These are phyloP conservation scores for Neurospora pannonica DNA, from an alignment of 495 filamentous ascomycete genomes.

Conservation along the genomic window DNA sequence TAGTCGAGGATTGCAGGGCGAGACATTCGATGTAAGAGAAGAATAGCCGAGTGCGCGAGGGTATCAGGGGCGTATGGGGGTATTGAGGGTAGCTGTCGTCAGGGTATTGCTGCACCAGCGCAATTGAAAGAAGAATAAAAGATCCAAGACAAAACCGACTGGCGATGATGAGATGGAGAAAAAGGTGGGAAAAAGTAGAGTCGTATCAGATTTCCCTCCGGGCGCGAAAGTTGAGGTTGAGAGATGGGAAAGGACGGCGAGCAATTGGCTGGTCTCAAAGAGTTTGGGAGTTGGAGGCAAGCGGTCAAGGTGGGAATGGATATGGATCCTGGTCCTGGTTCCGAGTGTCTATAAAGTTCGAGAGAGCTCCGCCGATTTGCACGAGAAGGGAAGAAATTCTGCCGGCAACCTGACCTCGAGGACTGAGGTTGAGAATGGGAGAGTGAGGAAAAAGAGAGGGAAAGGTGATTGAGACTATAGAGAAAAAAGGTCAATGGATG, in stretches of 20 bases:
- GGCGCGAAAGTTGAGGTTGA: background rate
- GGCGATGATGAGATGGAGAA: background rate
- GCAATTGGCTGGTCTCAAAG: background rate
- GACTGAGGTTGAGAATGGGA: background rate
- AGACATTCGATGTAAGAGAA: slow-evolving; percentile 9
- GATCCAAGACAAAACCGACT: background rate
- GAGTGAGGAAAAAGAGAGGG: slow-evolving; percentile 3
- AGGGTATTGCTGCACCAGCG: background rate
- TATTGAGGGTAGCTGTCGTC: background rate
- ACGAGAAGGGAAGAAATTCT: background rate
- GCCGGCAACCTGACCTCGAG: background rate
- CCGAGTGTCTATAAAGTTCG: background rate
- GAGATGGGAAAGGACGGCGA: background rate
- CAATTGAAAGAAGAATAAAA: background rate
- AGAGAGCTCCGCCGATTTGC: background rate
- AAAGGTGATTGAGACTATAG: slow-evolving; percentile 3
- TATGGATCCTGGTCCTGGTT: background rate
- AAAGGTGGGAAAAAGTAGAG: background rate
- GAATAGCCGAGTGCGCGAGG: slow-evolving; percentile 1
- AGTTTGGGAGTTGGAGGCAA: background rate
- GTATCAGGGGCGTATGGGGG: background rate
- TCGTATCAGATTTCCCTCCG: background rate
- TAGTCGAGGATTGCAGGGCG: slow-evolving; percentile 9
- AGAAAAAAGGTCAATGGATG: background rate
- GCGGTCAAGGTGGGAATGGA: background rate